phyloP scores from a whole-genome alignment of 805 yeast species.

The Metschnikowia vanudenii region DNA sequence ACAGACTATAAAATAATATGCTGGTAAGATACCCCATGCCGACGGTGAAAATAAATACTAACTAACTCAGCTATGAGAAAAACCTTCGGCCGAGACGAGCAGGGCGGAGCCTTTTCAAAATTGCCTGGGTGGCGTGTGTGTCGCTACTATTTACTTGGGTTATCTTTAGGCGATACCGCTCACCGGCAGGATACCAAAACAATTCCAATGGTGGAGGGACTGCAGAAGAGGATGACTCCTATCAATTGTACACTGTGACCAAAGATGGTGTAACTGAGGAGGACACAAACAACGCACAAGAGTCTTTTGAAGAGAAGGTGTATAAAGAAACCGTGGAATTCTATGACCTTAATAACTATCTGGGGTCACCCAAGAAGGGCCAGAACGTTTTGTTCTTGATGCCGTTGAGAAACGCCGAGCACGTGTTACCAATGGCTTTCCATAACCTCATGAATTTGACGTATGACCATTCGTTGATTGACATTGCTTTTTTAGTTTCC shows the following conservation, averaged over 20 bases:
- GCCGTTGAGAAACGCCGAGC: constrained; percentile 78
- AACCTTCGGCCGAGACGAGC: constrained; percentile 15
- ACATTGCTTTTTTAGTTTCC: constrained; percentile 75
- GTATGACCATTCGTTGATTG: constrained; percentile 76
- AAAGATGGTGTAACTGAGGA: constrained; percentile 29
- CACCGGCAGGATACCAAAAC: background rate
- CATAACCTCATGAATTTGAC: constrained; percentile 83
- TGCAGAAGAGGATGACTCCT: constrained; percentile 13
- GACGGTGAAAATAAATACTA: background rate
- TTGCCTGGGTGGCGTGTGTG: constrained; percentile 9
- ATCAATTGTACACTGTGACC: constrained; percentile 30
- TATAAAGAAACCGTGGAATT: constrained; percentile 51
- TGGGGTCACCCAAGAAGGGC: constrained; percentile 40
- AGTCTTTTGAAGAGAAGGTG: constrained; percentile 25
- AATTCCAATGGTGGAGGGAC: background rate
- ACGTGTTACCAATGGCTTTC: constrained; percentile 78
- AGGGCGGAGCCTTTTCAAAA: constrained; percentile 9
- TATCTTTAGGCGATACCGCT: background rate
- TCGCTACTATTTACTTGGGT: constrained; percentile 15
- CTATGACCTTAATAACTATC: constrained; percentile 60
- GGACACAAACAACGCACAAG: constrained; percentile 16
- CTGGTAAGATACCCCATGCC: background rate
- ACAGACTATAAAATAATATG: too few relatives aligned
- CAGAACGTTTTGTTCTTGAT: constrained; percentile 69
- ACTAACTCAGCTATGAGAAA: constrained; percentile 9